Evolutionary conservation across 805 yeast genomes (phyloP).

Genomic region (Barnettozyma botsteinii): DNA sequence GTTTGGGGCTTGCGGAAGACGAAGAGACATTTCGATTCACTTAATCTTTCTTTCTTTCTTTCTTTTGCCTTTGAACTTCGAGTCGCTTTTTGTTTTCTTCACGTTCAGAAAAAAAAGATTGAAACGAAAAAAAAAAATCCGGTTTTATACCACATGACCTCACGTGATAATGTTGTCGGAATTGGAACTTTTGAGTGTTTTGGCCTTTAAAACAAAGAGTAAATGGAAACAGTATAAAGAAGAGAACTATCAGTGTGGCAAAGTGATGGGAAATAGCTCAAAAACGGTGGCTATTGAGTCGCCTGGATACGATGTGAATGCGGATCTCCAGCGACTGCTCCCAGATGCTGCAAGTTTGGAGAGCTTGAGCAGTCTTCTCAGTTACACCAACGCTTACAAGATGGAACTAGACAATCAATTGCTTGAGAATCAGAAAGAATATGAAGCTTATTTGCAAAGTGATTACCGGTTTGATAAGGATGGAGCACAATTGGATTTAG

Average conservation of each 20-base stretch:
- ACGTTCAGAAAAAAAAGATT: not conserved
- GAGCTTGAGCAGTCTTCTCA: slow-evolving; percentile 45
- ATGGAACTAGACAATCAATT: slow-evolving; percentile 43
- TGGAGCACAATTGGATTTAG: slow-evolving; percentile 25
- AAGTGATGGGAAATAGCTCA: not conserved
- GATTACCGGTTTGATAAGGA: slow-evolving; percentile 18
- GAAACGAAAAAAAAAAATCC: too few species aligned
- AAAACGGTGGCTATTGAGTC: slow-evolving; percentile 25
- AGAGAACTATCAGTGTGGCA: not conserved
- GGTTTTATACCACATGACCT: too few species aligned
- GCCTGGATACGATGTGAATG: slow-evolving; percentile 45
- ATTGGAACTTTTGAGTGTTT: not conserved
- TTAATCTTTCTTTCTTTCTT: not conserved
- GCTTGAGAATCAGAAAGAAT: slow-evolving; percentile 30
- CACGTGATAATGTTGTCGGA: too few species aligned
- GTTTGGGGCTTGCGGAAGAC: slow-evolving; percentile 88
- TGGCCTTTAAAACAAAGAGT: too few species aligned
- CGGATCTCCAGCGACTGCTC: slow-evolving; percentile 47
- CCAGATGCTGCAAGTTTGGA: slow-evolving; percentile 43
- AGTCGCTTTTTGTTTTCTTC: not conserved
- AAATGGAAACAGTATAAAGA: too few species aligned
- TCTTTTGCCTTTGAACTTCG: not conserved
- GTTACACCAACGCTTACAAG: slow-evolving; percentile 47
- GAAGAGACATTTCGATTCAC: slow-evolving; percentile 60
- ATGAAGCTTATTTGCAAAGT: slow-evolving; percentile 24